phyloP scores from a whole-genome alignment of 1,139 yeast genomes.

The Blastobotrys arbuscula region DNA sequence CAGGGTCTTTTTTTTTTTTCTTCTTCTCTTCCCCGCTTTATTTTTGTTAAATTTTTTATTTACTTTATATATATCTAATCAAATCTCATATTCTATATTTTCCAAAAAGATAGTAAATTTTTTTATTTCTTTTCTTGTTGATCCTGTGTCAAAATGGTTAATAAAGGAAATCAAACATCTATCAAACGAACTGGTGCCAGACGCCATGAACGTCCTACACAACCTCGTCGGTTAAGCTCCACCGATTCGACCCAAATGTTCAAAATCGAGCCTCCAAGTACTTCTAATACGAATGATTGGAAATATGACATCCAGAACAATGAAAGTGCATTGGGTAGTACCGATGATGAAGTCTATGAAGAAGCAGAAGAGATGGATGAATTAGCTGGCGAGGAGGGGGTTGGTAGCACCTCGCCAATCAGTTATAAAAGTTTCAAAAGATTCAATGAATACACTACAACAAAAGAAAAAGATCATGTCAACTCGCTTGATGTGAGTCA shows the following conservation, averaged over 20 bases:
- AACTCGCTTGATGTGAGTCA: conserved; percentile 4
- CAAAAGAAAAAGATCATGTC: not conserved
- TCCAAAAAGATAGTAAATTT: too few relatives aligned
- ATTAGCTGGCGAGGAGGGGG: not conserved
- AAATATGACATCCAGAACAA: conserved; percentile 1
- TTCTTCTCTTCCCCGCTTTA: not conserved
- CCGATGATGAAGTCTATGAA: not conserved
- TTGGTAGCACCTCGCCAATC: too few relatives aligned
- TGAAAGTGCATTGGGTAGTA: conserved; percentile 1
- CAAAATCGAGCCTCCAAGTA: not conserved
- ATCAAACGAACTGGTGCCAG: not conserved
- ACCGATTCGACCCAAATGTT: not conserved
- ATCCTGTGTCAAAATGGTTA: conserved; percentile 1
- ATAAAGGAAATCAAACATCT: not conserved
- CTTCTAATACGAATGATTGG: not conserved
- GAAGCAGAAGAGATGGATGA: not conserved
- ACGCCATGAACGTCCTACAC: conserved; percentile 4
- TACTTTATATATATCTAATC: not conserved
- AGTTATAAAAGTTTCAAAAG: not conserved
- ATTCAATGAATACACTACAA: not conserved
- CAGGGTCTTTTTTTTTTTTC: not conserved
- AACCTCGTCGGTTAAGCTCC: conserved; percentile 1
- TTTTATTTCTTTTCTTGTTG: not conserved
- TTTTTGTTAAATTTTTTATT: not conserved
- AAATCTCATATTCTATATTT: not conserved